These are phyloP conservation scores for Glonium stellatum DNA, from an alignment of 495 filamentous ascomycete species.

Conservation along the genomic window DNA sequence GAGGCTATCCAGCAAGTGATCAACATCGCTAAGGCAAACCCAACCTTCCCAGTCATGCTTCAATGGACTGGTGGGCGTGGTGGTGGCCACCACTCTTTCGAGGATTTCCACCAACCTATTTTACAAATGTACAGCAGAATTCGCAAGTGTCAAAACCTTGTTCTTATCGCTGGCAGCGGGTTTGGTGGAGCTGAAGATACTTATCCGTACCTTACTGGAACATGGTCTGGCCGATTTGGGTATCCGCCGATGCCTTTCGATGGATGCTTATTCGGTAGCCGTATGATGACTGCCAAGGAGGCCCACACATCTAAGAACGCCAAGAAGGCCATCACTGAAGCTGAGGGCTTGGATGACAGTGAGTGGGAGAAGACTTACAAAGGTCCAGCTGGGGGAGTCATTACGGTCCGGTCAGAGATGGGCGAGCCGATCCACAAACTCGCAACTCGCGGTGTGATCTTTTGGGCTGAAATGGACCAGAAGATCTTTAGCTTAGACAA, in stretches of 20 bases:
- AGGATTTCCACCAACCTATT: slow-evolving; percentile 91
- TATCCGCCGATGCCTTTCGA: slow-evolving; percentile 94
- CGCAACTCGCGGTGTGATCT: slow-evolving; percentile 84
- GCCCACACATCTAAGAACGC: slow-evolving; percentile 87
- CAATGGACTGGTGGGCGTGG: slow-evolving; percentile 95
- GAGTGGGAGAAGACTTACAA: slow-evolving; percentile 98
- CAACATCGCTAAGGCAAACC: slow-evolving; percentile 87
- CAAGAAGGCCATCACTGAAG: slow-evolving; percentile 92
- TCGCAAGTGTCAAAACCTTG: slow-evolving; percentile 72
- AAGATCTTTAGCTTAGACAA: slow-evolving; percentile 97
- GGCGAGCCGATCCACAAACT: slow-evolving; percentile 98
- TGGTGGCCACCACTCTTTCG: slow-evolving; percentile 90
- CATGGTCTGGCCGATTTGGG: slow-evolving; percentile 76
- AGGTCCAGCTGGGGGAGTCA: slow-evolving; percentile 80
- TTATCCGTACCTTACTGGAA: slow-evolving; percentile 85
- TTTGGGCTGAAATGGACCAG: slow-evolving; percentile 97
- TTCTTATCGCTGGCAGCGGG: slow-evolving; percentile 83
- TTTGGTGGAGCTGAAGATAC: slow-evolving; percentile 89
- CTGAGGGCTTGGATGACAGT: slow-evolving; percentile 74
- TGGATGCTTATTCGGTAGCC: slow-evolving; percentile 81
- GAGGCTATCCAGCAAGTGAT: slow-evolving; percentile 86
- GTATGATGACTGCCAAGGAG: slow-evolving; percentile 93
- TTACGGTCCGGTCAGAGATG: slow-evolving; percentile 98
- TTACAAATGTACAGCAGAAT: slow-evolving; percentile 86
- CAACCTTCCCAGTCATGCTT: slow-evolving; percentile 78